Evolutionary conservation across 495 filamentous ascomycete species (phyloP).

Genomic region (Extremus antarcticus): DNA sequence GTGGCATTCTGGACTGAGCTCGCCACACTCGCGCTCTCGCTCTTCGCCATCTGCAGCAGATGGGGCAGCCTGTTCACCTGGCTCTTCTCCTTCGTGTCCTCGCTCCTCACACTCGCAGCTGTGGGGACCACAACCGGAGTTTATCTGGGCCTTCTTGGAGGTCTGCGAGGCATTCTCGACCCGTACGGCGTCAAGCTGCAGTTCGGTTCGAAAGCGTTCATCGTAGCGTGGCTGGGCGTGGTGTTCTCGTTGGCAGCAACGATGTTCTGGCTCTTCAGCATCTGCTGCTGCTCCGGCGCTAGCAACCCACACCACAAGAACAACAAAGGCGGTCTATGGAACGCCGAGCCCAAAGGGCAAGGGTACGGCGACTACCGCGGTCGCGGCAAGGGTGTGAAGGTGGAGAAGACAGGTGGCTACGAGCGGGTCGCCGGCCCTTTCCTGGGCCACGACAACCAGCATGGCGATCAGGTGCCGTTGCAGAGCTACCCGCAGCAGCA

Average conservation of each 20-base stretch:
- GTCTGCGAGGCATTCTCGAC: constrained; percentile 51
- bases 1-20: constrained; percentile 61
- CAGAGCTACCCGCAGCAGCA: constrained; percentile 20
- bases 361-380: constrained; percentile 7
- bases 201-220: constrained; percentile 58
- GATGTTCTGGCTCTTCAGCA: constrained; percentile 81
- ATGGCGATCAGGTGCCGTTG: constrained; percentile 17
- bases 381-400: constrained; percentile 19
- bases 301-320: constrained; percentile 21
- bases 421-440: constrained; percentile 33
- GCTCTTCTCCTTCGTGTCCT: constrained; percentile 48
- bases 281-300: constrained; percentile 74
- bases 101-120: constrained; percentile 45
- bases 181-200: constrained; percentile 53
- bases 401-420: constrained; percentile 34
- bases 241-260: constrained; percentile 60
- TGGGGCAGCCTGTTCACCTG: constrained; percentile 69
- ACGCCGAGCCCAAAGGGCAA: constrained; percentile 9
- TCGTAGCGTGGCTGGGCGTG: constrained; percentile 64
- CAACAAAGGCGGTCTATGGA: constrained; percentile 18
- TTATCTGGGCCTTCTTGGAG: constrained; percentile 43
- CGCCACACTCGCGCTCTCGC: constrained; percentile 56
- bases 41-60: constrained; percentile 57
- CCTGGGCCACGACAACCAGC: constrained; percentile 21
- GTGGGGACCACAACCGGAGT: constrained; percentile 31